Base-by-base conservation (phyloP, 345 rosid species). In the Boechera stricta region DNA sequence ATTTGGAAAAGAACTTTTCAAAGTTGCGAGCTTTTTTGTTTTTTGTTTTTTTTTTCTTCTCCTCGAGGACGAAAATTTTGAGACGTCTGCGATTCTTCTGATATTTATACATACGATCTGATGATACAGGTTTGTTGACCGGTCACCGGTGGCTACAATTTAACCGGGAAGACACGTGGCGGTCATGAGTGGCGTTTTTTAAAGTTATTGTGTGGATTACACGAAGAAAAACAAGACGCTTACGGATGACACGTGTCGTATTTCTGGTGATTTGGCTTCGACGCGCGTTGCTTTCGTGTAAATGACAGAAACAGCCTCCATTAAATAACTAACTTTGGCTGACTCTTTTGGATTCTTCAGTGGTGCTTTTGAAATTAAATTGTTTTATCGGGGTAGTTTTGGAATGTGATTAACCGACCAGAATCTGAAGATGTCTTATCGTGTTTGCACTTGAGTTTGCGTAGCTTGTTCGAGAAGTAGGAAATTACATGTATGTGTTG, bases 91-190 rank as follows among this genome's bases (percentile, higher is more conserved):
- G 54, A 52, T 38, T 75, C 72, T 42, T 53, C 61, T 38, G 11
- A 1, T 4, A 61, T 75, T 18, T 84, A 82, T 77, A 67, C 5
- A 7, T 38, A 44, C 49, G 49, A 44, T 44, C n/a, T 44, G n/a
- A 44, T 44, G 6, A 44, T 13, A 44, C 12, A 41, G 5, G 13
- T 44, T 6, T 44, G 48, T 42, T 44, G 16, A 44, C 48, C 48
- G 48, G 48, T 44, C n/a, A 44, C 48, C 48, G 55, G 61, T 58
- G 57, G 80, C 82, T 45, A 48, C 84, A 44, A 60, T 67, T 64
- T 28, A 32, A 52, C 53, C 10, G 12, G 13, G 5, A 32, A 36
- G 73, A 68, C 86, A 82, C 90, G 87, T 83, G 92, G 76, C 57
- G 10, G 82, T 63, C 4, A 13, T 6, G 38, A 5, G 8, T 35